Percentiles rank a stretch among this genome's conserved stretches.
phyloP scores from a whole-genome alignment of 2,329 filamentous ascomycete species.

The Blastomyces silverae region DNA sequence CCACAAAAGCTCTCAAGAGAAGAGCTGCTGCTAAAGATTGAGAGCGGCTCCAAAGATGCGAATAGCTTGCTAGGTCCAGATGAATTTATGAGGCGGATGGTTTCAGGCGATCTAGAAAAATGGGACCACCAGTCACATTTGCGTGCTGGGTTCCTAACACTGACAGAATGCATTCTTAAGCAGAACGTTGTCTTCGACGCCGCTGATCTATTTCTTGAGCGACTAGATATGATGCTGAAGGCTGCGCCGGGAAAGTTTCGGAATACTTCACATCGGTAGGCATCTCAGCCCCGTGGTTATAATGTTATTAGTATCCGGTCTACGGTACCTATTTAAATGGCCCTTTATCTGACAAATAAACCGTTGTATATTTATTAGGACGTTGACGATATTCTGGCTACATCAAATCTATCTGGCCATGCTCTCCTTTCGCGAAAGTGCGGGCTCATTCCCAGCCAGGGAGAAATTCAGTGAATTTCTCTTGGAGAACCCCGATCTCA shows the following conservation, averaged over 20 bases:
- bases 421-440: background rate
- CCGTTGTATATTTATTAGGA: background rate
- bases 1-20: background rate
- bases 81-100: conserved; percentile 8
- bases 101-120: conserved; percentile 3
- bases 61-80: conserved; percentile 1
- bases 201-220: conserved; percentile 8
- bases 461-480: conserved; percentile 12
- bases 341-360: background rate
- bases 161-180: conserved; percentile 4
- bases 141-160: conserved; percentile 10
- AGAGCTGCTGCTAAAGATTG: background rate
- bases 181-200: conserved; percentile 12
- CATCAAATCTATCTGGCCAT: conserved; percentile 11
- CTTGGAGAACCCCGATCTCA: conserved; percentile 10
- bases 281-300: background rate
- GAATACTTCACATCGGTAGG: conserved; percentile 11
- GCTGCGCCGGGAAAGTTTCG: conserved; percentile 7
- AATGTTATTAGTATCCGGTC: background rate
- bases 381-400: conserved; percentile 13
- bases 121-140: conserved; percentile 11
- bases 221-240: conserved; percentile 12
- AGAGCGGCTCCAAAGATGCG: background rate
- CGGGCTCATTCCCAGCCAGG: conserved; percentile 2
- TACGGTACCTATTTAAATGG: background rate